phyloP scores from a whole-genome alignment of 495 filamentous ascomycete species.

The Podospora sp. region DNA sequence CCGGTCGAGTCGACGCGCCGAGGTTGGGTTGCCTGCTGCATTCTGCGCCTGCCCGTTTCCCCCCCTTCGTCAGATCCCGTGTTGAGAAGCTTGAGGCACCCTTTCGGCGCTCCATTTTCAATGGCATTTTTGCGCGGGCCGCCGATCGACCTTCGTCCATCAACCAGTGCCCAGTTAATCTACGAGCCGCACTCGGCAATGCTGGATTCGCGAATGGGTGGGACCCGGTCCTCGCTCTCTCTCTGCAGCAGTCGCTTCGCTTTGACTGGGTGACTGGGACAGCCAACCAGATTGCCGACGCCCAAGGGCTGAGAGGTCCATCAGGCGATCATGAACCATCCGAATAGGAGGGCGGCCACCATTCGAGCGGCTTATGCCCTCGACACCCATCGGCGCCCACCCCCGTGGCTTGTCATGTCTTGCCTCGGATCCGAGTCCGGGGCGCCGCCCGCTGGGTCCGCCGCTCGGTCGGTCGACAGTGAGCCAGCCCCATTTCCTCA shows the following conservation, averaged over 20 bases:
- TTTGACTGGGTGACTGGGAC: slow-evolving; percentile 1
- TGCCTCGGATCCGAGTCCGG: slow-evolving; percentile 27
- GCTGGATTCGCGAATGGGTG: slow-evolving; percentile 9
- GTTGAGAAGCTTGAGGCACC: slow-evolving; percentile 1
- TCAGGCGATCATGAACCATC: slow-evolving; percentile 21
- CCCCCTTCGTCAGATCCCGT: neutral
- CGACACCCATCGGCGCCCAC: slow-evolving; percentile 1
- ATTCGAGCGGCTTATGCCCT: slow-evolving; percentile 12
- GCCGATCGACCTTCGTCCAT: slow-evolving; percentile 17
- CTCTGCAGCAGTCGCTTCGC: slow-evolving; percentile 3
- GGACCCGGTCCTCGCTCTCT: slow-evolving; percentile 4
- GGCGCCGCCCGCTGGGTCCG: slow-evolving; percentile 23
- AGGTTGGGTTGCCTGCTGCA: neutral
- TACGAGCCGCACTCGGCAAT: slow-evolving; percentile 30
- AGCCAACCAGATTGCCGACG: slow-evolving; percentile 14
- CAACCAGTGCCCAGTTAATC: slow-evolving; percentile 18
- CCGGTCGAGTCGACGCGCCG: slow-evolving; percentile 10
- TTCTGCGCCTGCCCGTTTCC: slow-evolving; percentile 5
- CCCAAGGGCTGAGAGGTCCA: slow-evolving; percentile 10
- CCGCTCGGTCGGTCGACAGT: slow-evolving; percentile 8
- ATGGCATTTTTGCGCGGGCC: slow-evolving; percentile 24
- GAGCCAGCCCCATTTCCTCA: slow-evolving; percentile 1
- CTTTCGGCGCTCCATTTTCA: neutral
- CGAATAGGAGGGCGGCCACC: neutral
- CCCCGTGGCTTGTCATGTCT: slow-evolving; percentile 7